Evolutionary conservation across 108 stramenopile species (phyloP), one percentile per base, ranked within the genome.

Genomic region (Seminavis robusta): DNA sequence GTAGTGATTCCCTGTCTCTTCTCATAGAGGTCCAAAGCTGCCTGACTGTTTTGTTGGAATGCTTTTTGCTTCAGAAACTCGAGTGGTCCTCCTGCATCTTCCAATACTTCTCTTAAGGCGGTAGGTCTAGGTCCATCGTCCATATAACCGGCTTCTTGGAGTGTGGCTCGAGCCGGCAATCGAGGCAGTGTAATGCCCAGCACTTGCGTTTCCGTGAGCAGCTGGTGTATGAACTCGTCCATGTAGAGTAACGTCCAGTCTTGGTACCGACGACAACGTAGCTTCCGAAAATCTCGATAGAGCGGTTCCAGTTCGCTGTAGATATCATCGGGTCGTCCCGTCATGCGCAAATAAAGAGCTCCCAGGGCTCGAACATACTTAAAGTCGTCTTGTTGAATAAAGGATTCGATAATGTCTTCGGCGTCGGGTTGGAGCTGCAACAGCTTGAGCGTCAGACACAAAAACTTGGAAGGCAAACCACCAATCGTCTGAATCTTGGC

Each of bases 311-410:
- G 70, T 20, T 66, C 41, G 41, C 76, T 71, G 58, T 95, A 98
- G 46, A 99, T 90, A 29, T 98, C 94, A n/a, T 71, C 67, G 0
- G 99, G 93, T 23, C 89, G 73, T 23, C 95, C 98, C 37, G 91
- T 88, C 58, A 98, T 61, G n/a, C 98, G 69, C 41, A 96, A 33
- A 61, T 98, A 98, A 59, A 99, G 92, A 5, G 94, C 87, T 0
- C 97, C 97, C 13, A 98, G 69, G 2, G 84, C 94, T 33, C 95
- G 78, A 21, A 97, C 75, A 61, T 98, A 98, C 73, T 98, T 97
- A 75, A 95, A 97, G 30, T 98, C 88, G n/a, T 96, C 88, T 51
- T 98, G 92, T 28, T 84, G 60, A 3, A 99, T 71, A 47, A 96
- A 94, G 39, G 71, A 66, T 48, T 88, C 85, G 37, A 72, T 46